Percentiles rank a stretch among this genome's conserved stretches.
These are phyloP conservation scores for Collybiopsis confluens DNA, from an alignment of 768 basidiomycete genomes.

Conservation along the genomic window DNA sequence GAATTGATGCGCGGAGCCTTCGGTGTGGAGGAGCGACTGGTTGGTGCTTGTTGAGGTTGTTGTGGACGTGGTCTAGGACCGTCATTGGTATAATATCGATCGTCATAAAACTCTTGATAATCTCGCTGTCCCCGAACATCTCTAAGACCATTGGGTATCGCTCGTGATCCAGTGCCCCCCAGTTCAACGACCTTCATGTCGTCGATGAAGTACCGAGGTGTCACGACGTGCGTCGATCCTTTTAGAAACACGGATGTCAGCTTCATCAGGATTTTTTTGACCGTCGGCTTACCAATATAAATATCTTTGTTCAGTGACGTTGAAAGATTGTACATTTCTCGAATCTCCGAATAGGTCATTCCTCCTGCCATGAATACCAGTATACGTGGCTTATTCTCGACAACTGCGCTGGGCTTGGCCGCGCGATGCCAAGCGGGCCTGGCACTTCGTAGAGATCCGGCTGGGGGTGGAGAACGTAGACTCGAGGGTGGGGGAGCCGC, in stretches of 20 bases:
- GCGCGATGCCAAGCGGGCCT: conserved; percentile 89
- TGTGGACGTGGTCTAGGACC: conserved; percentile 41
- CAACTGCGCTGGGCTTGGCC: conserved; percentile 43
- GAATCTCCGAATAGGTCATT: conserved; percentile 93
- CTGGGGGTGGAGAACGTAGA: conserved; percentile 50
- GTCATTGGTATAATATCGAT: conserved; percentile 68
- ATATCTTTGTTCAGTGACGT: conserved; percentile 78
- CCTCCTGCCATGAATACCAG: conserved; percentile 93
- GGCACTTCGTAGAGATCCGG: conserved; percentile 81
- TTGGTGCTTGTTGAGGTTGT: conserved; percentile 21
- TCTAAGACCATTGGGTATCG: conserved; percentile 64
- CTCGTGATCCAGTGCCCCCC: conserved; percentile 77
- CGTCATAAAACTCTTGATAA: conserved; percentile 76
- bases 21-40: conserved; percentile 14
- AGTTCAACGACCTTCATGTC: conserved; percentile 86
- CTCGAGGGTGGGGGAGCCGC: conserved; percentile 40
- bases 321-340: conserved; percentile 81
- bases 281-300: conserved; percentile 64
- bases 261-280: not conserved
- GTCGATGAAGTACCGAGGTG: conserved; percentile 79
- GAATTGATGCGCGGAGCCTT: conserved; percentile 46
- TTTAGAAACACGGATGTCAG: conserved; percentile 5
- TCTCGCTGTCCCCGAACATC: conserved; percentile 45
- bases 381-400: conserved; percentile 67
- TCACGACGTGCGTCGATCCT: conserved; percentile 89